Percentiles rank a stretch among this genome's conserved stretches.
Conservation (phyloP, 1,284 basidiomycete genomes). For the Boletus sp. region DNA sequence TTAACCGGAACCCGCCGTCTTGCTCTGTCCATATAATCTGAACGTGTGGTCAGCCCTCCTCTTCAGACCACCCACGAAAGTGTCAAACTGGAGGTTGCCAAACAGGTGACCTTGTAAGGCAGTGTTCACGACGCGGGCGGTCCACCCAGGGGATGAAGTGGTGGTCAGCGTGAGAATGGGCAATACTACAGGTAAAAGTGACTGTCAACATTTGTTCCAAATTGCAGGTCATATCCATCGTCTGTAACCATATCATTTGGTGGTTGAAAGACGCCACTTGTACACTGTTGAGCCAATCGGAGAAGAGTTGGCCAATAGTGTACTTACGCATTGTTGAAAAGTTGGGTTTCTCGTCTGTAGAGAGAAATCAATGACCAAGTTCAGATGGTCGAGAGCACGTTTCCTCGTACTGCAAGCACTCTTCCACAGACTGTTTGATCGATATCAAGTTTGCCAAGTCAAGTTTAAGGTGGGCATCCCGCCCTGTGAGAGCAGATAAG, state of each 20-base stretch:
- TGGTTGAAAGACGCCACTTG: constrained; percentile 54
- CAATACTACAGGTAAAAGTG: constrained; percentile 46
- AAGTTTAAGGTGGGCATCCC: constrained; percentile 47
- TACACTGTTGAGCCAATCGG: not conserved
- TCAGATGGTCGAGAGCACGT: not conserved
- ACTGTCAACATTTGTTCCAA: constrained; percentile 57
- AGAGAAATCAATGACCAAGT: constrained; percentile 1
- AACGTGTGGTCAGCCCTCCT: constrained; percentile 4
- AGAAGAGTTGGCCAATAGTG: constrained; percentile 22
- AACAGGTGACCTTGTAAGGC: constrained; percentile 2
- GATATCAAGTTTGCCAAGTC: constrained; percentile 55
- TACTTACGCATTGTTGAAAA: constrained; percentile 50
- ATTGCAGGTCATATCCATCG: constrained; percentile 61
- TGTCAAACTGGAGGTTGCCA: constrained; percentile 5
- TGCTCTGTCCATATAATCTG: constrained; percentile 13
- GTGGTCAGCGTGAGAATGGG: constrained; percentile 38
- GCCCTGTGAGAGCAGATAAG: constrained; percentile 43
- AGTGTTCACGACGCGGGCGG: constrained; percentile 10
- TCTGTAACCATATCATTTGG: constrained; percentile 44
- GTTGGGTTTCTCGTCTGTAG: constrained; percentile 41
- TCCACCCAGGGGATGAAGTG: constrained; percentile 22
- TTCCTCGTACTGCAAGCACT: constrained; percentile 34
- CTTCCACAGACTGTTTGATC: constrained; percentile 46
- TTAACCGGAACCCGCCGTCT: constrained; percentile 4
- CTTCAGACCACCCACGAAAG: constrained; percentile 8